A percentile compares a stretch with the other conserved stretches of the same genome.
Evolutionary conservation across 179 eudicot species (phyloP).

Genomic region (Beta corolliflora): DNA sequence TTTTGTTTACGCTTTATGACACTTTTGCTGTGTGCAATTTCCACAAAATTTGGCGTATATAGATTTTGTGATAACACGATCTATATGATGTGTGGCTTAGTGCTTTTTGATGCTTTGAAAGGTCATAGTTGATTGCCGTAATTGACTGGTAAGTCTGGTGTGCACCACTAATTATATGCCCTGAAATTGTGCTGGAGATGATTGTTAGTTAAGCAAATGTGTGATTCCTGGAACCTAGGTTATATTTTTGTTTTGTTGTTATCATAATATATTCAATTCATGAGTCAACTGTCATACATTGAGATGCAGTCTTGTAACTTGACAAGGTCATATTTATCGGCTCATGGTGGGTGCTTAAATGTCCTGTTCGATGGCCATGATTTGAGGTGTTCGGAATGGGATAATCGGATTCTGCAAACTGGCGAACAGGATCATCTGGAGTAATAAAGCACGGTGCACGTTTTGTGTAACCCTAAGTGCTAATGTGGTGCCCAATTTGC

Average conservation of each 20-base stretch:
- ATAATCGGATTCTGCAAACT: slow-evolving; percentile 9
- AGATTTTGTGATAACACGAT: slow-evolving; percentile 11
- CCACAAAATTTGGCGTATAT: background rate
- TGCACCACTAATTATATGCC: background rate
- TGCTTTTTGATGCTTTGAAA: slow-evolving; percentile 16
- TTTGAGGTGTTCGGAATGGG: background rate
- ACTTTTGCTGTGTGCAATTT: background rate
- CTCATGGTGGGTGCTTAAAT: background rate
- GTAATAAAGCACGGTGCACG: background rate
- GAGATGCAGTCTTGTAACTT: slow-evolving; percentile 9
- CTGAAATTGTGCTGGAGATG: background rate
- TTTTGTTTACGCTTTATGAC: slow-evolving; percentile 3
- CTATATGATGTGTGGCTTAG: background rate
- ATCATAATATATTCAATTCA: background rate
- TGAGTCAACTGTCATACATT: background rate
- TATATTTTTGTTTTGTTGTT: background rate
- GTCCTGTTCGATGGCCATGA: background rate
- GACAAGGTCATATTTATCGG: slow-evolving; percentile 13
- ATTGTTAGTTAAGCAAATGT: background rate
- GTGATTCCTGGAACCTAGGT: slow-evolving; percentile 4
- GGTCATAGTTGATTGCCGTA: slow-evolving; percentile 20
- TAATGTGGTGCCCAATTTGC: slow-evolving; percentile 12
- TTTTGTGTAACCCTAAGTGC: background rate
- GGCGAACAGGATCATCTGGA: too few relatives aligned
- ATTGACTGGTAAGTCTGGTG: slow-evolving; percentile 8